Conservation (phyloP, 2,329 filamentous ascomycete genomes). For the Chaetoscypha palmicola region DNA sequence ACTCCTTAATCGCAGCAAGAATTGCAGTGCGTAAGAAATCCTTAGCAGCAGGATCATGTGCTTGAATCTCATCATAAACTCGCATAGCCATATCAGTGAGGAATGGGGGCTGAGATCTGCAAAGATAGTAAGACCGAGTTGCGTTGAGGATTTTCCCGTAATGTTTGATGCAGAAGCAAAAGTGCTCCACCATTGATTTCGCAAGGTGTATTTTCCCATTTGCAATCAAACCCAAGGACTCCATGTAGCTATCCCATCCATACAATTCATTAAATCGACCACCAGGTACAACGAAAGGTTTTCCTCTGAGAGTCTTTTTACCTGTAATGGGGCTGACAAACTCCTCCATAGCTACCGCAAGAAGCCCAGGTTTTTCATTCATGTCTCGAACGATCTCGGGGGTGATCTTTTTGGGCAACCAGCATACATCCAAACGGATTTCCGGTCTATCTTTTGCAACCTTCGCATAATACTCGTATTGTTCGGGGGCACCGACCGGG, state of each 20-base stretch:
- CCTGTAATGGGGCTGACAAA: constrained; percentile 59
- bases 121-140: constrained; percentile 91
- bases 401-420: constrained; percentile 70
- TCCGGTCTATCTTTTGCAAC: constrained; percentile 75
- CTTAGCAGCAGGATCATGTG: constrained; percentile 47
- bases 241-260: constrained; percentile 99
- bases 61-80: constrained; percentile 85
- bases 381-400: constrained; percentile 74
- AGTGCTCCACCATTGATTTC: constrained; percentile 92
- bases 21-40: constrained; percentile 78
- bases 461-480: constrained; percentile 80
- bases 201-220: constrained; percentile 81
- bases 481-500: constrained; percentile 74
- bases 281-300: constrained; percentile 95
- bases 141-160: constrained; percentile 98
- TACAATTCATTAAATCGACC: constrained; percentile 98
- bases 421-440: constrained; percentile 78
- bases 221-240: constrained; percentile 79
- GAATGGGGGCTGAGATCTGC: constrained; percentile 91
- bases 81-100: constrained; percentile 94
- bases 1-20: constrained; percentile 84
- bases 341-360: constrained; percentile 86
- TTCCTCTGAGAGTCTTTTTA: constrained; percentile 64
- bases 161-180: constrained; percentile 96
- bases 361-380: constrained; percentile 79